Evolutionary conservation across 2,329 filamentous ascomycete species (phyloP).

Genomic region (Waltergamsia citrina): DNA sequence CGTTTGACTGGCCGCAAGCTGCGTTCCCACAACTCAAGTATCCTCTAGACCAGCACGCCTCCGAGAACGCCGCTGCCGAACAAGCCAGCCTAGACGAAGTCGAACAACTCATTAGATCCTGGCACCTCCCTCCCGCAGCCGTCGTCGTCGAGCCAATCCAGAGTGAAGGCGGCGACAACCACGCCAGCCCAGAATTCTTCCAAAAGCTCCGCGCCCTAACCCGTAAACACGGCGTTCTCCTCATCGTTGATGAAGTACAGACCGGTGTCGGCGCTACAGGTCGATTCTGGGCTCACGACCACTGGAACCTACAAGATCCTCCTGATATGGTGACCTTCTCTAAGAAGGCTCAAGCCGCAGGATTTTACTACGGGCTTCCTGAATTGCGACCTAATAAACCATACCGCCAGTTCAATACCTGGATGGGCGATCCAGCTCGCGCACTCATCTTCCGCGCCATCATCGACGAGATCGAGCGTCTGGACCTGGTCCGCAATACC

Average conservation of each 20-base stretch:
- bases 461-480: conserved; percentile 67
- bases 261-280: conserved; percentile 88
- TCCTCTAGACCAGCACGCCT: conserved; percentile 68
- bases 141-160: conserved; percentile 86
- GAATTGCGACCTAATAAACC: conserved; percentile 81
- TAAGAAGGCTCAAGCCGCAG: conserved; percentile 91
- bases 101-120: conserved; percentile 70
- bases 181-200: conserved; percentile 84
- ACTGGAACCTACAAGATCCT: conserved; percentile 73
- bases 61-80: conserved; percentile 77
- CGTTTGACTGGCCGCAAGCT: conserved; percentile 91
- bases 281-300: conserved; percentile 94
- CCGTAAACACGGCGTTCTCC: conserved; percentile 63
- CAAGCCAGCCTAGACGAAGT: conserved; percentile 73
- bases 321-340: conserved; percentile 93
- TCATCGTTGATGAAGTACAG: conserved; percentile 93
- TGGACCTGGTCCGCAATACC: conserved; percentile 72
- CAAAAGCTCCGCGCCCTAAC: conserved; percentile 72
- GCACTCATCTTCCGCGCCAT: conserved; percentile 82
- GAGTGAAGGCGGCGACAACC: conserved; percentile 91
- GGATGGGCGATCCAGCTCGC: conserved; percentile 88
- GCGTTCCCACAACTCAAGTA: conserved; percentile 82
- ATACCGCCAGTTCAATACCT: conserved; percentile 95
- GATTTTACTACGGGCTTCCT: conserved; percentile 81
- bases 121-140: conserved; percentile 70